Percentiles rank a stretch among this genome's conserved stretches.
These are phyloP conservation scores for Krasilnikovozyma curviuscula DNA, from an alignment of 768 basidiomycete genomes.

Conservation along the genomic window DNA sequence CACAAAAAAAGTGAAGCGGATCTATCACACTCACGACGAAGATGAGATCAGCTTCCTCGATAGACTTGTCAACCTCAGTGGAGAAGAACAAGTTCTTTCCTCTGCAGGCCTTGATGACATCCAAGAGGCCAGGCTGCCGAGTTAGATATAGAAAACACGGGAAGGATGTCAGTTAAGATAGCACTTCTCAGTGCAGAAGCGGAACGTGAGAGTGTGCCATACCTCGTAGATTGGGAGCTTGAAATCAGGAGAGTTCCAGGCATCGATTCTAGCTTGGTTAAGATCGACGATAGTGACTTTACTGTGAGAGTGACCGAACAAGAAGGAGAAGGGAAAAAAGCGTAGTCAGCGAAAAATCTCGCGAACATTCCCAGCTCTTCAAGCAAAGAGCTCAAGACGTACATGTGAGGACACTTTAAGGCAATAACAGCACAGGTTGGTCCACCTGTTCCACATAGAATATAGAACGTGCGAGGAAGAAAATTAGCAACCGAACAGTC, in stretches of 20 bases:
- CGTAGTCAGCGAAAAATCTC: neutral
- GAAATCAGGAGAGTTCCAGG: constrained; percentile 75
- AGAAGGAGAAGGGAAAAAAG: neutral
- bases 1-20: neutral
- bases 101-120: constrained; percentile 66
- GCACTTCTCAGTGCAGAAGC: too few species aligned
- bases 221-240: constrained; percentile 91
- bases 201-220: too few species aligned
- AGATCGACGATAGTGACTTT: constrained; percentile 94
- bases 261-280: constrained; percentile 81
- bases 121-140: constrained; percentile 82
- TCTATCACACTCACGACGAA: constrained; percentile 19
- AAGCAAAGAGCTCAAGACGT: neutral
- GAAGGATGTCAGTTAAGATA: too few species aligned
- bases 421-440: constrained; percentile 81
- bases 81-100: constrained; percentile 95
- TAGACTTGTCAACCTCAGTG: constrained; percentile 79
- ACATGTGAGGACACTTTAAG: constrained; percentile 10
- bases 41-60: constrained; percentile 59
- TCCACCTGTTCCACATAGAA: constrained; percentile 40
- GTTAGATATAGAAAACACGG: too few species aligned
- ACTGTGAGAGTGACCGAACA: constrained; percentile 33
- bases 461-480: neutral
- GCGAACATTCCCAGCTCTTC: too few species aligned
- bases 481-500: neutral